A percentile compares a stretch with the other conserved stretches of the same genome.
phyloP scores from a whole-genome alignment of 345 rosid species.

The Eucalyptus melliodora region DNA sequence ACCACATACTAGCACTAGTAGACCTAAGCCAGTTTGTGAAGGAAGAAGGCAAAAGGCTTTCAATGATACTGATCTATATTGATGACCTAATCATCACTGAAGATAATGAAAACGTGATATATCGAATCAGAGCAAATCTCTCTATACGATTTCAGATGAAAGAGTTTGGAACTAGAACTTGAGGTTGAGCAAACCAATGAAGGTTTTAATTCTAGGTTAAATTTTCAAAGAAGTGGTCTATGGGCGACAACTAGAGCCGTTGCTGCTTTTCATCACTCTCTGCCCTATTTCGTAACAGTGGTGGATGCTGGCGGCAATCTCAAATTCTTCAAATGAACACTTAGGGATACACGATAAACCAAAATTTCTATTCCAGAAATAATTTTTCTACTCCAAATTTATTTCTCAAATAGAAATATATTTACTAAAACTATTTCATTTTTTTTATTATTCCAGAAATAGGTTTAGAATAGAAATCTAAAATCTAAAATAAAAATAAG shows the following conservation, averaged over 20 bases:
- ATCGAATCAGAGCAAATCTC: not conserved
- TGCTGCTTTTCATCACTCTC: not conserved
- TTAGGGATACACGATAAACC: no score
- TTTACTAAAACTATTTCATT: no score
- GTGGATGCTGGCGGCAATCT: not conserved
- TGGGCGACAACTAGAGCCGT: not conserved
- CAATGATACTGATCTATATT: not conserved
- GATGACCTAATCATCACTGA: not conserved
- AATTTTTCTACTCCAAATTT: no score
- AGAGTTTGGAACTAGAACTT: not conserved
- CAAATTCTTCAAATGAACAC: not conserved
- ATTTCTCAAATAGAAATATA: no score
- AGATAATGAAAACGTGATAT: not conserved
- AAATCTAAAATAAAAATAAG: no score
- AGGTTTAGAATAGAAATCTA: no score
- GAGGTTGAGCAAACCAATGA: not conserved
- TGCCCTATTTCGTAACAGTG: not conserved
- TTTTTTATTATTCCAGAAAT: no score
- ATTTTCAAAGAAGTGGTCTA: not conserved
- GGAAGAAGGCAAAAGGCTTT: not conserved
- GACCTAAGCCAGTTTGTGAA: not conserved
- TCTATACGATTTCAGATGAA: not conserved
- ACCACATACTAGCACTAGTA: not conserved
- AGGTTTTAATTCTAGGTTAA: not conserved
- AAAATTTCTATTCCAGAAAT: accelerated